A percentile compares a stretch with the other conserved stretches of the same genome.
Conservation (phyloP, 495 filamentous ascomycete genomes). For the Letharia lupina region DNA sequence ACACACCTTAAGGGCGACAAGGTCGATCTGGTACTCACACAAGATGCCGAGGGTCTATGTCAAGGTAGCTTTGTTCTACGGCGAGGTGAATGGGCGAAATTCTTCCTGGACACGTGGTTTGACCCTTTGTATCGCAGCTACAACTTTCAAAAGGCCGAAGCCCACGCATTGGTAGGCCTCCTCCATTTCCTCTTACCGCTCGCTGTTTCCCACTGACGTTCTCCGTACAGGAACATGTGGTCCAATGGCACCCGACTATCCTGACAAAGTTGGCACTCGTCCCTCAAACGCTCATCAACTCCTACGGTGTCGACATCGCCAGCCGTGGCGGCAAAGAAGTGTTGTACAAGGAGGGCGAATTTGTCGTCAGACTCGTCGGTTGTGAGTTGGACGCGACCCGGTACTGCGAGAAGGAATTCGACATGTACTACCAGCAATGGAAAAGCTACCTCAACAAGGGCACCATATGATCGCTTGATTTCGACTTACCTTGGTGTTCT, state of each 20-base stretch:
- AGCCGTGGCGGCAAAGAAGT: constrained; percentile 32
- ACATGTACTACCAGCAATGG: constrained; percentile 45
- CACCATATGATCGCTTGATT: constrained; percentile 2
- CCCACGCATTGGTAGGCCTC: constrained; percentile 71
- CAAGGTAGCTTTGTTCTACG: constrained; percentile 70
- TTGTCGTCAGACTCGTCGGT: constrained; percentile 64
- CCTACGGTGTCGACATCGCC: constrained; percentile 53
- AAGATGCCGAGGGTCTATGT: constrained; percentile 74
- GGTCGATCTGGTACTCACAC: constrained; percentile 75
- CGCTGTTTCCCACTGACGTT: background rate
- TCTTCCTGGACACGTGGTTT: constrained; percentile 93
- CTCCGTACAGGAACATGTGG: constrained; percentile 62
- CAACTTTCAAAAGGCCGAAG: constrained; percentile 91
- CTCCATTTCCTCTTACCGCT: background rate
- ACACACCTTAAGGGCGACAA: constrained; percentile 64
- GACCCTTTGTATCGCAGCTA: constrained; percentile 88
- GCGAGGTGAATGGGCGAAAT: constrained; percentile 82
- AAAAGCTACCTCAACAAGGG: constrained; percentile 18
- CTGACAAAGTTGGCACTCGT: constrained; percentile 79
- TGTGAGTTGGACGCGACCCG: constrained; percentile 51
- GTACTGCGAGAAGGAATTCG: constrained; percentile 64
- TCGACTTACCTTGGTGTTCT: background rate
- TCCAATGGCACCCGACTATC: constrained; percentile 99
- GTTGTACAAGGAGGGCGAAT: constrained; percentile 73
- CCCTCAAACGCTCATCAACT: constrained; percentile 72